These are phyloP conservation scores for Melampsora americana DNA, from an alignment of 1,284 basidiomycete genomes.

Conservation along the genomic window DNA sequence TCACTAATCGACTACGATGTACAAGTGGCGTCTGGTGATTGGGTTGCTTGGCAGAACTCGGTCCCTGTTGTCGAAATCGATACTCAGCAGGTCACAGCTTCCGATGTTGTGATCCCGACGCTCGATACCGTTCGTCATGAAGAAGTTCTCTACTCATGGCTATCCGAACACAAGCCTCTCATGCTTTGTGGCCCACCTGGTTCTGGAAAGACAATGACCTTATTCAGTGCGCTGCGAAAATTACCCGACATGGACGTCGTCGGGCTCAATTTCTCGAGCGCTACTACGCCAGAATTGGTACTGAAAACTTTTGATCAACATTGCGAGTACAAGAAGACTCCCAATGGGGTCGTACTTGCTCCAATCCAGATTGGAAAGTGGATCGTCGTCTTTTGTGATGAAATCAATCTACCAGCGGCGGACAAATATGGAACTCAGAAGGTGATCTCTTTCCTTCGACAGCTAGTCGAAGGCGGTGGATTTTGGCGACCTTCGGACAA, in stretches of 20 bases:
- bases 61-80: slow-evolving; percentile 97
- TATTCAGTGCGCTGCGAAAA: slow-evolving; percentile 97
- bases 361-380: slow-evolving; percentile 93
- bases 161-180: slow-evolving; percentile 96
- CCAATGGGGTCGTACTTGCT: slow-evolving; percentile 89
- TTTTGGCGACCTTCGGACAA: slow-evolving; percentile 94
- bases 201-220: slow-evolving; percentile 99
- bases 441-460: slow-evolving; percentile 96
- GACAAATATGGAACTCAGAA: slow-evolving; percentile 99
- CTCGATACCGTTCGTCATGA: slow-evolving; percentile 98
- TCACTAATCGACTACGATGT: slow-evolving; percentile 96
- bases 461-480: slow-evolving; percentile 89
- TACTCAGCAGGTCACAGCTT: slow-evolving; percentile 87
- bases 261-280: slow-evolving; percentile 98
- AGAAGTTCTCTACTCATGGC: slow-evolving; percentile 96
- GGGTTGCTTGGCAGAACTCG: slow-evolving; percentile 83
- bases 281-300: slow-evolving; percentile 94
- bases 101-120: slow-evolving; percentile 96
- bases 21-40: slow-evolving; percentile 77
- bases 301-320: slow-evolving; percentile 99
- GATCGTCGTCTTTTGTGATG: slow-evolving; percentile 99
- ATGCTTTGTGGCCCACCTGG: slow-evolving; percentile 98
- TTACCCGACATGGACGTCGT: slow-evolving; percentile 98
- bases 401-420: slow-evolving; percentile 94
- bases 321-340: slow-evolving; percentile 97